Evolutionary conservation across 2,329 filamentous ascomycete genomes (phyloP), one percentile per base, ranked within the genome.

Genomic region (Stachybotrys chartarum): DNA sequence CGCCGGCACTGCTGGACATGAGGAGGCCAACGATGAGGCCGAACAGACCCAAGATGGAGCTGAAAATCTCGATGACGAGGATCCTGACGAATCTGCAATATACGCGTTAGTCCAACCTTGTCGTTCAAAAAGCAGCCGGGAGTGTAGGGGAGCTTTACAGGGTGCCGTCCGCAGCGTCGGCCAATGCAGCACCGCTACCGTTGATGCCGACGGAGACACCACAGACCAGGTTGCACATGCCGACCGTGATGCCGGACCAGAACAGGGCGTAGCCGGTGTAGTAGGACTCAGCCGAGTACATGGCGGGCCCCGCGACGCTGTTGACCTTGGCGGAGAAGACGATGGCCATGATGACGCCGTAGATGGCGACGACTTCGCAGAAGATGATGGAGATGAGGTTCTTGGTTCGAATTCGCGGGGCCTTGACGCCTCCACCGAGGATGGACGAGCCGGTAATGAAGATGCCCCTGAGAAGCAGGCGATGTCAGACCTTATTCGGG

Each of bases 331-430:
- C 83, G 49, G 92, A 95, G 78, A 97, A 97, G 67, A 99, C 89
- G 71, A 99, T 99, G 66, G 92, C 88, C 91, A 99, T 99, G 77
- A 99, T 99, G 75, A 99, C 93, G 66, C 95, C 95, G 81, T 99
- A 99, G 74, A 99, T 99, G 74, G 94, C 94, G 68, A 99, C 94
- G 69, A 99, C 94, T 78, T 99, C 94, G 79, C 94, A 99, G 78
- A 99, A 99, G 77, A 99, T 97, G 75, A 99, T 99, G 67, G 93
- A 97, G 72, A 99, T 97, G 69, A 99, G 76, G 80, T 99, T 99
- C 86, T 99, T 99, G 60, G 94, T 99, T 72, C 94, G 90, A 76
- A 99, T 99, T 66, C 94, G 88, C 44, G 95, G 95, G 50, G 94
- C 93, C 74, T 90, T 93, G 69, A 99, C 94, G 78, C 94, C 94